phyloP scores from a whole-genome alignment of 768 basidiomycete genomes.

The Coprinopsis cinerea region DNA sequence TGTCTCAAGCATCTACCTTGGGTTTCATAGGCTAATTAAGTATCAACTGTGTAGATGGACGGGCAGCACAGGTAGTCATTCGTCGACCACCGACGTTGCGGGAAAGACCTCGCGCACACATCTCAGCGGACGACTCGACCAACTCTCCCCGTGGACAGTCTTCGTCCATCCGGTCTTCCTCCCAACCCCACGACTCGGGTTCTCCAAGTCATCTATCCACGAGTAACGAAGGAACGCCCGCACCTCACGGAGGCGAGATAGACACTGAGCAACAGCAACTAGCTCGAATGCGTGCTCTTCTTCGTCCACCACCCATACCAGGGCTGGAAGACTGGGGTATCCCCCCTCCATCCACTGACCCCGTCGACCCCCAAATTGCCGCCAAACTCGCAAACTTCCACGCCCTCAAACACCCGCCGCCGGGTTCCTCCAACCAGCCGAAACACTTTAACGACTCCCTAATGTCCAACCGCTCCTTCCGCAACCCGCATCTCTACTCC shows the following conservation, averaged over 20 bases:
- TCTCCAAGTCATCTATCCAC: too few species aligned
- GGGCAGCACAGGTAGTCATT: neutral
- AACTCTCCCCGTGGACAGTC: too few species aligned
- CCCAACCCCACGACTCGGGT: too few species aligned
- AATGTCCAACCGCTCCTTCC: slow-evolving; percentile 87
- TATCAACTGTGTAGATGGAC: too few species aligned
- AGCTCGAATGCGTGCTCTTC: slow-evolving; percentile 52
- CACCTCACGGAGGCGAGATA: neutral
- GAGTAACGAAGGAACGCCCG: neutral
- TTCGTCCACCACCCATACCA: slow-evolving; percentile 59
- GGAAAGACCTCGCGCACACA: neutral
- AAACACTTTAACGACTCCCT: slow-evolving; percentile 96
- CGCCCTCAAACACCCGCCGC: slow-evolving; percentile 55
- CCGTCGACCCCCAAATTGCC: slow-evolving; percentile 45
- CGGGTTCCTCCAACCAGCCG: too few species aligned
- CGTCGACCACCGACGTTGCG: neutral
- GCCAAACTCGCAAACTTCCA: slow-evolving; percentile 75
- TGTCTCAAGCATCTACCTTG: too few species aligned
- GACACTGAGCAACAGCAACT: slow-evolving; percentile 26
- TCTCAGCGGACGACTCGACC: slow-evolving; percentile 1
- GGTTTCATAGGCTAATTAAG: too few species aligned
- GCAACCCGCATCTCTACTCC: slow-evolving; percentile 94
- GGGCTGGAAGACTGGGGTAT: slow-evolving; percentile 76
- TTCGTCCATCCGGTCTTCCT: too few species aligned
- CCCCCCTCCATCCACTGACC: slow-evolving; percentile 46